A percentile compares a stretch with the other conserved stretches of the same genome.
Conservation (phyloP, 345 rosid genomes). For the thale cress (Arabidopsis thaliana) region TAIR10.1 NC_003071.7:11779001-11779500, state of each 20-base stretch:
- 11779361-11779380: neutral
- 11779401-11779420: too few species aligned
- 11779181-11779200: neutral
- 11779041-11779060: constrained; percentile 81
- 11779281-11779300: constrained; percentile 85
- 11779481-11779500: neutral
- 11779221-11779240: constrained; percentile 95
- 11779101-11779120: constrained; percentile 72
- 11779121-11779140: constrained; percentile 82
- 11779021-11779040: constrained; percentile 65
- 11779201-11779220: constrained; percentile 36
- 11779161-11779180: neutral
- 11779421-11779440: too few species aligned
- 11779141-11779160: neutral
- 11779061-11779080: constrained; percentile 83
- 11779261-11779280: constrained; percentile 82
- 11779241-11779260: constrained; percentile 93
- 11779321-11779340: constrained; percentile 67
- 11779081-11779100: constrained; percentile 89
- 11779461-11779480: too few species aligned
- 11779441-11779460: too few species aligned
- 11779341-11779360: neutral
- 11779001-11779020: constrained; percentile 80
- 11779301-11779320: constrained; percentile 91
- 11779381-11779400: neutral